A percentile compares a stretch with the other conserved stretches of the same genome.
phyloP scores from a whole-genome alignment of 2,329 filamentous ascomycete genomes.

The Colletotrichum caudatum region DNA sequence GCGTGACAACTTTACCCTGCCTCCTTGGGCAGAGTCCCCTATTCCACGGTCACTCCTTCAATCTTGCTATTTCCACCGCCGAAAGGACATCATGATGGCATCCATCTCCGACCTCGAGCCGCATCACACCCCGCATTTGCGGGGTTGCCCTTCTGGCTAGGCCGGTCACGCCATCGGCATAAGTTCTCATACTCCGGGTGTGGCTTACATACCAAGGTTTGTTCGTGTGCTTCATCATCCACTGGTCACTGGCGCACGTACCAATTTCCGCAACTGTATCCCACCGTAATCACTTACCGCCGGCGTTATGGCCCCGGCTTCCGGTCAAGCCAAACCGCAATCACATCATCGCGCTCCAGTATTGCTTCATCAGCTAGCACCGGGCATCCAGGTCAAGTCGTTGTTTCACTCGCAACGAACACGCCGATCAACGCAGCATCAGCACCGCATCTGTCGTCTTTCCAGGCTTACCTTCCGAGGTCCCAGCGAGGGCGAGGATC shows the following conservation, averaged over 20 bases:
- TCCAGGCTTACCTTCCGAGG: conserved; percentile 12
- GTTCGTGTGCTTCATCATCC: background rate
- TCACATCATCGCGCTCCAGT: conserved; percentile 41
- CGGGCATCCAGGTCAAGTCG: conserved; percentile 22
- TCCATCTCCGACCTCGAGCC: conserved; percentile 27
- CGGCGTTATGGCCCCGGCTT: conserved; percentile 29
- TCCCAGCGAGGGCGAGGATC: conserved; percentile 15
- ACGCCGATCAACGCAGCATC: conserved; percentile 17
- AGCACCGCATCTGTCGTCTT: background rate
- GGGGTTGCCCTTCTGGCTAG: conserved; percentile 23
- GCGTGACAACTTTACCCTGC: too few relatives aligned
- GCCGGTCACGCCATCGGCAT: conserved; percentile 40
- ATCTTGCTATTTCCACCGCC: conserved; percentile 24
- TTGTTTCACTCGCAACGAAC: conserved; percentile 21
- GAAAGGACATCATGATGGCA: conserved; percentile 30
- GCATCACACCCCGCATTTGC: conserved; percentile 38
- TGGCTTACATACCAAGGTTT: conserved; percentile 3
- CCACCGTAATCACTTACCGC: conserved; percentile 20
- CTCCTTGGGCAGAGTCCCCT: background rate
- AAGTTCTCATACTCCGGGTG: conserved; percentile 14
- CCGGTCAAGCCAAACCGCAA: conserved; percentile 36
- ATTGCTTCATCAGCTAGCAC: conserved; percentile 40
- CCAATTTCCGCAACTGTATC: background rate
- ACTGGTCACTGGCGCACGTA: conserved; percentile 18
- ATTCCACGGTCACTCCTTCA: background rate